phyloP scores from a whole-genome alignment of 441 rosid species.

The Pelargonium australe region DNA sequence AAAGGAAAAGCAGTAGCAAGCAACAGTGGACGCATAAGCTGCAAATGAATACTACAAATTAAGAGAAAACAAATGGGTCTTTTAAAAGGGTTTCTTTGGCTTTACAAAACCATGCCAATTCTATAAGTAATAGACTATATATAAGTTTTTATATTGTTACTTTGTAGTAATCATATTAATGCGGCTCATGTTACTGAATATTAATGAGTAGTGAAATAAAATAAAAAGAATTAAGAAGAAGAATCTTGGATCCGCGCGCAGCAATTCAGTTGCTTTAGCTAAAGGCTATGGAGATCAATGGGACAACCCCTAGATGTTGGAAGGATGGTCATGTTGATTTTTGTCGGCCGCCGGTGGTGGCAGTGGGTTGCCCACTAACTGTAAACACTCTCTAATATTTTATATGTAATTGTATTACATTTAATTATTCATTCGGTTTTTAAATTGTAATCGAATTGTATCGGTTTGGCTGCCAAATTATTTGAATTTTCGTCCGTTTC shows the following conservation, averaged over 20 bases:
- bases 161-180: conserved; percentile 17
- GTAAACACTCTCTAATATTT: background rate
- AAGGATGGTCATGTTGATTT: conserved; percentile 31
- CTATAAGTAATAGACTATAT: background rate
- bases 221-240: background rate
- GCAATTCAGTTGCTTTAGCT: conserved; percentile 4
- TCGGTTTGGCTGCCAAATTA: no score
- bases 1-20: no score
- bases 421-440: no score
- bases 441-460: no score
- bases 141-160: background rate
- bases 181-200: conserved; percentile 25
- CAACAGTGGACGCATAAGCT: no score
- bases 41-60: no score
- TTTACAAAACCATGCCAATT: background rate
- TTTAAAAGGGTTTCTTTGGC: conserved; percentile 13
- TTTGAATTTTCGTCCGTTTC: no score
- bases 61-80: no score
- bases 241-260: background rate
- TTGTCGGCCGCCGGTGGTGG: conserved; percentile 41
- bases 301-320: conserved; percentile 24
- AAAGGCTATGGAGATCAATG: conserved; percentile 26
- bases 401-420: no score
- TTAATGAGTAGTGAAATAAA: background rate
- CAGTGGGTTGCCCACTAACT: conserved; percentile 47